phyloP scores from a whole-genome alignment of 805 yeast species.

The Barnettozyma populi region DNA sequence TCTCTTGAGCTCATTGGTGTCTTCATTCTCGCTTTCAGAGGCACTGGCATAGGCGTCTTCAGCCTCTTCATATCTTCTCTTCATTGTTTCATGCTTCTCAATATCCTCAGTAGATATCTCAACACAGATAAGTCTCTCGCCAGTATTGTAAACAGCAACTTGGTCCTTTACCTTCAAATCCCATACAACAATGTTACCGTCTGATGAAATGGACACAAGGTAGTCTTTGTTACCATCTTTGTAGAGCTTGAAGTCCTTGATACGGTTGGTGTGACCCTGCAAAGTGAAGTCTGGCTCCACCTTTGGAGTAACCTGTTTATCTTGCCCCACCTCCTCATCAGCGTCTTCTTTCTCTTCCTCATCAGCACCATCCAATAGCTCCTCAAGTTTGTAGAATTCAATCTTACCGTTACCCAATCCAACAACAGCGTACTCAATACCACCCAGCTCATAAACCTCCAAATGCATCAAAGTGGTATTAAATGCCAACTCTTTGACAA shows the following conservation, averaged over 20 bases:
- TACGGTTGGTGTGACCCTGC: conserved; percentile 79
- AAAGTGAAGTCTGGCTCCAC: conserved; percentile 50
- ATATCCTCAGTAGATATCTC: conserved; percentile 69
- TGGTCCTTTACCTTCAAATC: conserved; percentile 64
- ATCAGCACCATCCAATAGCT: conserved; percentile 28
- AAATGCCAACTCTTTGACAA: conserved; percentile 47
- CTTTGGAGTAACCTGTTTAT: conserved; percentile 7
- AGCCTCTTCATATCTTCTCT: conserved; percentile 41
- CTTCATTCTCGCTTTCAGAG: conserved; percentile 70
- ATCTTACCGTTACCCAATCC: conserved; percentile 74
- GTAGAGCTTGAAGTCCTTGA: conserved; percentile 67
- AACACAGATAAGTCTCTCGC: conserved; percentile 88
- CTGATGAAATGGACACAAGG: conserved; percentile 82
- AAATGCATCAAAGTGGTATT: conserved; percentile 62
- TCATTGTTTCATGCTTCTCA: conserved; percentile 69
- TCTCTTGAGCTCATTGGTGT: conserved; percentile 60
- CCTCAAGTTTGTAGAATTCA: conserved; percentile 43
- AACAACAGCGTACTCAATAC: conserved; percentile 51
- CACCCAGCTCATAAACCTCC: conserved; percentile 43
- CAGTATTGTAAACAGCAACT: conserved; percentile 84
- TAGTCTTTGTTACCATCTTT: conserved; percentile 35
- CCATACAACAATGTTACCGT: conserved; percentile 93
- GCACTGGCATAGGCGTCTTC: conserved; percentile 38
- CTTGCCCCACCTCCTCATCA: conserved; percentile 11
- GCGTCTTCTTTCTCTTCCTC: conserved; percentile 12